These are phyloP conservation scores for Suillus brevipes DNA, from an alignment of 768 basidiomycete genomes.

Conservation along the genomic window DNA sequence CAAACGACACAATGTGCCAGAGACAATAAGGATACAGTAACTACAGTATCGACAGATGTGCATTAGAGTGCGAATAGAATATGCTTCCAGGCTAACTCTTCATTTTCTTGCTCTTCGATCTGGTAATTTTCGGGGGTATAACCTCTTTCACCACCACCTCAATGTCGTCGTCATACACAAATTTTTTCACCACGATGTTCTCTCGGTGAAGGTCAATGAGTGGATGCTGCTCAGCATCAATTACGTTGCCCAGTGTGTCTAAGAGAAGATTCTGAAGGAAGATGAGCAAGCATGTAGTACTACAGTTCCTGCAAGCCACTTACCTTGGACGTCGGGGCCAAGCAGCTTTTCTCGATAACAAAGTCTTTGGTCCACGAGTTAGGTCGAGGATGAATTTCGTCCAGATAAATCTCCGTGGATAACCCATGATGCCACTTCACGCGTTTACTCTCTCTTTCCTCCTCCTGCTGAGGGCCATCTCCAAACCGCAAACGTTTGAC, in stretches of 20 bases:
- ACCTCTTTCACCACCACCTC: conserved; percentile 28
- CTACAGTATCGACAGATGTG: conserved; percentile 23
- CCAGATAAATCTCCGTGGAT: conserved; percentile 58
- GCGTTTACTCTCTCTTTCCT: conserved; percentile 43
- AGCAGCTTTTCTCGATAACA: conserved; percentile 56
- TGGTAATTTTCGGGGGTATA: conserved; percentile 49
- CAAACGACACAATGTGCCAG: not conserved
- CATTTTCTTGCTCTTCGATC: conserved; percentile 55
- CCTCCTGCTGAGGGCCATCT: conserved; percentile 32
- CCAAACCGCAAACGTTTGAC: conserved; percentile 42
- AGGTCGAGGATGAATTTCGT: conserved; percentile 58
- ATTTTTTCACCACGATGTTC: conserved; percentile 72
- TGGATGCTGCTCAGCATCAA: conserved; percentile 52
- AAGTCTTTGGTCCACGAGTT: conserved; percentile 44
- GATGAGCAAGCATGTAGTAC: conserved; percentile 8
- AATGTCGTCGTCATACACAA: conserved; percentile 75
- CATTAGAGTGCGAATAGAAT: not conserved
- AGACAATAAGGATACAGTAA: conserved; percentile 36
- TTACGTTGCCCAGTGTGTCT: conserved; percentile 73
- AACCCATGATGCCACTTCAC: conserved; percentile 81
- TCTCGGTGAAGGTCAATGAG: conserved; percentile 59
- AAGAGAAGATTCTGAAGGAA: conserved; percentile 52
- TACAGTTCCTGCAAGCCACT: conserved; percentile 12
- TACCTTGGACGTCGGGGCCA: conserved; percentile 70
- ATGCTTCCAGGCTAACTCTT: conserved; percentile 27